Conservation (phyloP, 352 stramenopile genomes). For the Globisporangium middletonii region DNA sequence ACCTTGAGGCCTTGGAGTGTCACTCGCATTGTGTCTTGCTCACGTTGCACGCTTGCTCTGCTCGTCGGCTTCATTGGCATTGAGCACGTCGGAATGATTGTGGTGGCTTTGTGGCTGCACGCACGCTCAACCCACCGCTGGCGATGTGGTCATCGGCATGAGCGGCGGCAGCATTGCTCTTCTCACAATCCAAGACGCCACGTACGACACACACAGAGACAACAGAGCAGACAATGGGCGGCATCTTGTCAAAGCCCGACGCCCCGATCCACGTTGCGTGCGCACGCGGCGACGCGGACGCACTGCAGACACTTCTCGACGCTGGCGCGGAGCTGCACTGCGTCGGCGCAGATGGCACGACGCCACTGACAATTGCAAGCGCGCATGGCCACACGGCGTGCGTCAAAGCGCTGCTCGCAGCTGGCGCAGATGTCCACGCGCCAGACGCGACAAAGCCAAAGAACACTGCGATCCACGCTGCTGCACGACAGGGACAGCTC, state of each 20-base stretch:
- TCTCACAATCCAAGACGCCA: background rate
- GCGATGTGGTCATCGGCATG: no score
- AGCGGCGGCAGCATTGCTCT: no score
- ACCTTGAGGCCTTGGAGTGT: no score
- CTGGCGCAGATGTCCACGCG: background rate
- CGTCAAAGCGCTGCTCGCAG: background rate
- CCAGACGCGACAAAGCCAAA: background rate
- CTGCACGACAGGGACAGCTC: background rate
- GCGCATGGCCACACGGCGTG: background rate
- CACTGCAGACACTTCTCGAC: background rate
- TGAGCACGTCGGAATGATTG: no score
- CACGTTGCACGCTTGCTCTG: no score
- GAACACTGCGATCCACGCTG: background rate
- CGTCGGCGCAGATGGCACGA: background rate
- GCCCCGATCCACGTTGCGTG: slow-evolving; percentile 1
- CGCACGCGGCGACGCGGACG: background rate
- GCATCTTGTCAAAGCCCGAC: background rate
- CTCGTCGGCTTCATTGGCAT: no score
- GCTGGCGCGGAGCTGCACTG: background rate
- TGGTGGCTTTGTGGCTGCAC: no score
- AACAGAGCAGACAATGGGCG: background rate
- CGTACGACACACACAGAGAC: background rate
- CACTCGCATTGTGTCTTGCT: no score
- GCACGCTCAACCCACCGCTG: no score
- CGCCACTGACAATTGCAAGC: background rate